These are phyloP conservation scores for Rutidosis leptorrhynchoides DNA, from an alignment of 129 eudicot species.

Conservation along the genomic window DNA sequence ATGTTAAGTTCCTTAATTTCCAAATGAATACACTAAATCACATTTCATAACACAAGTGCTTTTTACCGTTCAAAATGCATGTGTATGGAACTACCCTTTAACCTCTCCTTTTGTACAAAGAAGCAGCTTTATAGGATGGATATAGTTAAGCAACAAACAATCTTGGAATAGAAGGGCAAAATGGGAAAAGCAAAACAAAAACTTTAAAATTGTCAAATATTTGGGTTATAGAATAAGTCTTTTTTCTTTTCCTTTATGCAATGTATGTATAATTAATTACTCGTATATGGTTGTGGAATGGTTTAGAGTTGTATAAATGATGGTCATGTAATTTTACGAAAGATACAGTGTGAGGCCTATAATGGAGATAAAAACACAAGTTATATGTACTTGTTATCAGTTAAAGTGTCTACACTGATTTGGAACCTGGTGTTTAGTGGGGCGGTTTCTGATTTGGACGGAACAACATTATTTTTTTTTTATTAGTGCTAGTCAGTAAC, in stretches of 20 bases:
- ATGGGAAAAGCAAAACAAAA: conserved; percentile 27
- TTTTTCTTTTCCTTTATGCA: conserved; percentile 9
- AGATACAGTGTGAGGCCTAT: conserved; percentile 18
- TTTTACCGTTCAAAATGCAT: conserved; percentile 37
- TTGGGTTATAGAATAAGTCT: conserved; percentile 27
- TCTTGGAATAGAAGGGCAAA: conserved; percentile 34
- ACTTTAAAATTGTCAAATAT: conserved; percentile 29
- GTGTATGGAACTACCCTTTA: conserved; percentile 26
- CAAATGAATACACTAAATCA: conserved; percentile 18
- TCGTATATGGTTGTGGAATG: conserved; percentile 38
- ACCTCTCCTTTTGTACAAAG: conserved; percentile 45
- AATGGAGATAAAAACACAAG: conserved; percentile 21
- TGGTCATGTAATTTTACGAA: conserved; percentile 28
- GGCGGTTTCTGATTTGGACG: conserved; percentile 29
- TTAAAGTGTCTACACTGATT: conserved; percentile 25
- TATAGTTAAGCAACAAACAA: conserved; percentile 32
- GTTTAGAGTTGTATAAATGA: conserved; percentile 23
- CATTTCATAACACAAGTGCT: conserved; percentile 25
- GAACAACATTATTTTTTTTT: conserved; percentile 27
- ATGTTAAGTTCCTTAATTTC: conserved; percentile 30
- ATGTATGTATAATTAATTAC: too few species aligned
- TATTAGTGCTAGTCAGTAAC: too few species aligned
- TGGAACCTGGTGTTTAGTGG: conserved; percentile 26
- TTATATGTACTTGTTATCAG: conserved; percentile 22
- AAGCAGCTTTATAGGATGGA: conserved; percentile 41